These are phyloP conservation scores for Aspergillus thermomutatus DNA, from an alignment of 2,329 filamentous ascomycete genomes.

Conservation along the genomic window DNA sequence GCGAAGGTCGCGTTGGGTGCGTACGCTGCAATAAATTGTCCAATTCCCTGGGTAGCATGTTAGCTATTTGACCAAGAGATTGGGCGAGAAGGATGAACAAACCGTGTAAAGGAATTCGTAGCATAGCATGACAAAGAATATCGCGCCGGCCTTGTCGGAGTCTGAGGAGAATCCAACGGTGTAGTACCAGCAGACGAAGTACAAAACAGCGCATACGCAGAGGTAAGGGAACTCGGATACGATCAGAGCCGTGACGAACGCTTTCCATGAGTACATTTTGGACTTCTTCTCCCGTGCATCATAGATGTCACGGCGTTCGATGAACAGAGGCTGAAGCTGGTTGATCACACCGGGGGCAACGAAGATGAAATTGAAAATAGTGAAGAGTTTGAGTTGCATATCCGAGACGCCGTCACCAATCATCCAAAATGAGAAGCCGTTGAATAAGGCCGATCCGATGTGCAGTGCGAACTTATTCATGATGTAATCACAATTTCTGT, in stretches of 20 bases:
- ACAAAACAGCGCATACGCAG: slow-evolving; percentile 60
- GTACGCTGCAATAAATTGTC: slow-evolving; percentile 75
- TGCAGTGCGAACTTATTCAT: slow-evolving; percentile 61
- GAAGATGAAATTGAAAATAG: slow-evolving; percentile 60
- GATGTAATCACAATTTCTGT: slow-evolving; percentile 64
- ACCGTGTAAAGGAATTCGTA: slow-evolving; percentile 66
- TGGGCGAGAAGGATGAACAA: background rate
- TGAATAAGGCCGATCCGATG: slow-evolving; percentile 48
- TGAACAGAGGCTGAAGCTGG: slow-evolving; percentile 62
- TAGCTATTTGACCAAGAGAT: background rate
- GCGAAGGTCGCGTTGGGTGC: slow-evolving; percentile 65
- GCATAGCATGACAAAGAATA: slow-evolving; percentile 69
- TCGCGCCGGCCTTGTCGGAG: slow-evolving; percentile 37
- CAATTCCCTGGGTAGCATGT: slow-evolving; percentile 50
- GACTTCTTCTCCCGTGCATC: slow-evolving; percentile 64
- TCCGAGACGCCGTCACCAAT: slow-evolving; percentile 62
- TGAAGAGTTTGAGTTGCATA: slow-evolving; percentile 72
- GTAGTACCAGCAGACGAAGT: slow-evolving; percentile 72
- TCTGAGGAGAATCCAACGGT: slow-evolving; percentile 52
- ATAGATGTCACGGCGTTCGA: slow-evolving; percentile 68
- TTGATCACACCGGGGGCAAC: slow-evolving; percentile 44
- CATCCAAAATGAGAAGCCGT: slow-evolving; percentile 62
- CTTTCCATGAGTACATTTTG: slow-evolving; percentile 71
- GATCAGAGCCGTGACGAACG: slow-evolving; percentile 67
- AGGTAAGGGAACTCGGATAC: slow-evolving; percentile 67